phyloP scores from a whole-genome alignment of 108 stramenopile species.

The Fragilaria crotonensis region DNA sequence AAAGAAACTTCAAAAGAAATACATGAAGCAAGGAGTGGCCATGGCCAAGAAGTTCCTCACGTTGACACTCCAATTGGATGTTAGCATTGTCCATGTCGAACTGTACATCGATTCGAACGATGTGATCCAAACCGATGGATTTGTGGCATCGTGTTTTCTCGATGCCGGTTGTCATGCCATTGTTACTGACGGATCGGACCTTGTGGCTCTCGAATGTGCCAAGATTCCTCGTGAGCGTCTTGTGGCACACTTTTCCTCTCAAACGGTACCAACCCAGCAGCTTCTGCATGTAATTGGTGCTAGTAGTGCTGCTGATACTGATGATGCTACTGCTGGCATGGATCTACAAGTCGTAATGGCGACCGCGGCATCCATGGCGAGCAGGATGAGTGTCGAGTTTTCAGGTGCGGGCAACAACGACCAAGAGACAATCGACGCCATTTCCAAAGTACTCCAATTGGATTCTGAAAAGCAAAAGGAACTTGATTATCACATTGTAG shows the following conservation, averaged over 20 bases:
- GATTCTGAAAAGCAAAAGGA: background rate
- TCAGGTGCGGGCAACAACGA: background rate
- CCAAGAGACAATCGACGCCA: background rate
- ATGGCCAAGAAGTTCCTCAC: conserved; percentile 53
- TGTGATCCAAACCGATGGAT: conserved; percentile 58
- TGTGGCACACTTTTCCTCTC: conserved; percentile 39
- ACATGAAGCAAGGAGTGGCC: conserved; percentile 69
- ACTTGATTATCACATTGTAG: background rate
- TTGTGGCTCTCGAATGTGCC: conserved; percentile 56
- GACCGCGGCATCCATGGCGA: background rate
- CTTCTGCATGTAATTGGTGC: no score
- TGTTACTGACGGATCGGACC: conserved; percentile 38
- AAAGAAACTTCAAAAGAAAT: conserved; percentile 61
- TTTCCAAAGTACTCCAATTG: background rate
- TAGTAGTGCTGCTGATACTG: no score
- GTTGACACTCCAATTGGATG: conserved; percentile 54
- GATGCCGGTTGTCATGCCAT: conserved; percentile 72
- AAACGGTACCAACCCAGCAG: no score
- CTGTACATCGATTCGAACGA: conserved; percentile 33
- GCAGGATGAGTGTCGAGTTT: background rate
- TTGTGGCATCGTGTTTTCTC: conserved; percentile 60
- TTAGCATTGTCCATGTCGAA: conserved; percentile 65
- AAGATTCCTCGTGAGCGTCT: conserved; percentile 63
- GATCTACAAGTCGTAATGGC: background rate
- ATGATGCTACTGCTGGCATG: no score